Evolutionary conservation across 352 stramenopile genomes (phyloP).

Genomic region (Paralagenidium karlingii): DNA sequence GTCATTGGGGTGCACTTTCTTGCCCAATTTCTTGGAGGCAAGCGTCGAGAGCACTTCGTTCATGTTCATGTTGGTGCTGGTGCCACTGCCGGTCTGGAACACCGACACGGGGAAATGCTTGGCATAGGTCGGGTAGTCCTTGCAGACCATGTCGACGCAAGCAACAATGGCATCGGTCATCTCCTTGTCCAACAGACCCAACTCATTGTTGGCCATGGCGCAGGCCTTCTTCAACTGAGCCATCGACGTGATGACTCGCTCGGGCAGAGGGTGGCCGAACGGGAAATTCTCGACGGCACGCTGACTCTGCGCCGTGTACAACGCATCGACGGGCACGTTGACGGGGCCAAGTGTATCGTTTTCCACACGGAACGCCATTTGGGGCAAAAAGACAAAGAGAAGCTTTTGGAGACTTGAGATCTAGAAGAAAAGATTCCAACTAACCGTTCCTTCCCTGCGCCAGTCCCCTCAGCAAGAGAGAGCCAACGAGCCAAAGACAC

Average conservation of each 20-base stretch:
- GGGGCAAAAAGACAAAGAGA: no score
- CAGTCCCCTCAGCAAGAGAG: no score
- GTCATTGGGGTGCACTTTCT: constrained; percentile 73
- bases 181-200: constrained; percentile 18
- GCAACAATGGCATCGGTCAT: constrained; percentile 21
- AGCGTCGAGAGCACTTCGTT: constrained; percentile 94
- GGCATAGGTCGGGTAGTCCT: constrained; percentile 14
- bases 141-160: constrained; percentile 17
- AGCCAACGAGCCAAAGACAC: no score
- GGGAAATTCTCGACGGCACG: constrained; percentile 36
- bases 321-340: constrained; percentile 25
- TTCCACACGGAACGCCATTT: constrained; percentile 33
- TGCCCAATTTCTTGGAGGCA: constrained; percentile 59
- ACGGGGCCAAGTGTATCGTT: constrained; percentile 40
- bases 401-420: no score
- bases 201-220: constrained; percentile 23
- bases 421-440: no score
- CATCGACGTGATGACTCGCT: constrained; percentile 22
- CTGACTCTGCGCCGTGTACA: constrained; percentile 43
- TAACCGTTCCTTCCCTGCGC: no score
- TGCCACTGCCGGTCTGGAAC: constrained; percentile 90
- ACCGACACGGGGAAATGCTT: constrained; percentile 42
- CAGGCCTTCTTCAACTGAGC: constrained; percentile 34
- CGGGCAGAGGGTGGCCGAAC: constrained; percentile 27
- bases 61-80: constrained; percentile 98